Evolutionary conservation across 1,139 yeast genomes (phyloP), one percentile per base, ranked within the genome.

Genomic region (Eremothecium sinecaudum): DNA sequence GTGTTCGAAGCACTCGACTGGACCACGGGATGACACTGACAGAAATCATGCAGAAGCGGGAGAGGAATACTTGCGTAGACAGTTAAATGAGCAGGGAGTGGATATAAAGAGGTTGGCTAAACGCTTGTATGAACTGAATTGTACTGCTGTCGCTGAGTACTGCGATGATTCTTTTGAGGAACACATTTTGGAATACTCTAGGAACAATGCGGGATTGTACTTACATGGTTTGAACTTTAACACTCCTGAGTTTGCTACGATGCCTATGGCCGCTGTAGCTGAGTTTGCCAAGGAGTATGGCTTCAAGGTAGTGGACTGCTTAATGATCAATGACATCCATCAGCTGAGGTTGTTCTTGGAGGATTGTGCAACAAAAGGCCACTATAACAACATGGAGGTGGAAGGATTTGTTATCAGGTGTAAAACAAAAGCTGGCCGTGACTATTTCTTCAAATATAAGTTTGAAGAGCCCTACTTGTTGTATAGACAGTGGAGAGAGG

Each of bases 121-220:
- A 25, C 59, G 62, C 4, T 61, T 92, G 13, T 66, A 67, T 47
- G 48, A 58, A 2, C 47, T 66, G 43, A 72, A 76, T 41, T 54
- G 75, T 18, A 92, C 98, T 0, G 94, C 94, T 0, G 94, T 86
- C 1, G 87, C 92, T 1, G 98, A 90, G 57, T 69, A 75, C 31
- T 92, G 99, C 58, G 96, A 92, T 53, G 98, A 92, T 50, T 62
- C 62, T 0, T 92, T 92, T 58, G 98, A 92, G 54, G 98, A 92
- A 56, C 99, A 92, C 56, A 84, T 92, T 9, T 63, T 92, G 36
- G 79, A 79, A 34, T 92, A 92, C 49, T 56, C 69, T 2, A 75
- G 76, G 1, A 63, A 63, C 11, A 40, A 41, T 9, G 75, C 94
- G 0, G 99, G 98, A 0, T 64, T 92, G 10, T 92, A 90, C 46